Percentiles rank a stretch among this genome's conserved stretches.
Conservation (phyloP, 2,329 filamentous ascomycete genomes). For the Teratosphaeria destructans region DNA sequence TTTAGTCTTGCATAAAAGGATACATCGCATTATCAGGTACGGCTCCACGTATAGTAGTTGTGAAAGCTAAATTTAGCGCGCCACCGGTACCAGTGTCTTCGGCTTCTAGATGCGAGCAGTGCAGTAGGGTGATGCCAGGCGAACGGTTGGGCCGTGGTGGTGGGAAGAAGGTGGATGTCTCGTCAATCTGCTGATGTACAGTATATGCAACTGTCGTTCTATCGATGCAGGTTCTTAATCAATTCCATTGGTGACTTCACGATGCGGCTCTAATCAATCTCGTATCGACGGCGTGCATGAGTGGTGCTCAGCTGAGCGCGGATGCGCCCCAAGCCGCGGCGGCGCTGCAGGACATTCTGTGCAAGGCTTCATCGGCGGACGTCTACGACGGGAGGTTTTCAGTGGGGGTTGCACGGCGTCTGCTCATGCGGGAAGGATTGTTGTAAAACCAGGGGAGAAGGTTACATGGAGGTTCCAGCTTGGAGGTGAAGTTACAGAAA, state of each 20-base stretch:
- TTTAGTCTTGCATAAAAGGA: neutral
- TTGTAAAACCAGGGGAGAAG: neutral
- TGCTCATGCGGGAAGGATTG: neutral
- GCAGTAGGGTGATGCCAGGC: neutral
- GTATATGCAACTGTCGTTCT: too few species aligned
- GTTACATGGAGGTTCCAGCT: neutral
- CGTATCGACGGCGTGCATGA: conserved; percentile 3
- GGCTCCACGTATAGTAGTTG: neutral
- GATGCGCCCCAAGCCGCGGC: neutral
- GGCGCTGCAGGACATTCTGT: neutral
- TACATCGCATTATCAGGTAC: neutral
- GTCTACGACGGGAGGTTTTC: neutral
- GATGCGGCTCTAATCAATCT: neutral
- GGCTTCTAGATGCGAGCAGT: neutral
- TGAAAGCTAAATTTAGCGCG: neutral
- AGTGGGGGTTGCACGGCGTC: neutral
- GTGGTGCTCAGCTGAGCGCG: conserved; percentile 1
- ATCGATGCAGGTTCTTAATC: neutral
- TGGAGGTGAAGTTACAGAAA: neutral
- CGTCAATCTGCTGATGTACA: neutral
- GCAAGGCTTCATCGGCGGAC: neutral
- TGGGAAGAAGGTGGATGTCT: neutral
- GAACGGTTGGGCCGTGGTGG: neutral
- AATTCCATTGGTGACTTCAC: neutral
- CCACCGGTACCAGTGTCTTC: neutral